These are phyloP conservation scores for Phytophthora ramorum DNA, from an alignment of 352 stramenopile species.

Conservation along the genomic window DNA sequence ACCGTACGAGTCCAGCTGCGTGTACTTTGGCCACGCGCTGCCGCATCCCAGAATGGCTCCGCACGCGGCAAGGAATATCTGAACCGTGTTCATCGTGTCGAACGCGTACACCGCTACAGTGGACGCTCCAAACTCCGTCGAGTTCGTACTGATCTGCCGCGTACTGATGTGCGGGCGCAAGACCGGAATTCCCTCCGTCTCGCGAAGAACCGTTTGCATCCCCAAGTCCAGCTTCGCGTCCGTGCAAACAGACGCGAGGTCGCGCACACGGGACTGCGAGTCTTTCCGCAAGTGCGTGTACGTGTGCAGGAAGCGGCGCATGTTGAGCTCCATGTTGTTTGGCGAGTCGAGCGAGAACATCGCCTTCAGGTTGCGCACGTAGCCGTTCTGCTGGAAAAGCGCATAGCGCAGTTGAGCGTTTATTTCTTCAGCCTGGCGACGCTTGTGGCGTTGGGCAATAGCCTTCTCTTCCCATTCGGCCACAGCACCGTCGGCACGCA, in stretches of 20 bases:
- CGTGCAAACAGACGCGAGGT: constrained; percentile 34
- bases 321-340: constrained; percentile 35
- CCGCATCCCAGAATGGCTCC: constrained; percentile 35
- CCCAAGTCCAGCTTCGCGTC: constrained; percentile 41
- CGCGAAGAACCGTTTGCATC: constrained; percentile 39
- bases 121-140: constrained; percentile 40
- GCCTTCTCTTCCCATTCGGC: constrained; percentile 66
- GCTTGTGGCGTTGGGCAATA: constrained; percentile 65
- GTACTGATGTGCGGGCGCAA: constrained; percentile 35
- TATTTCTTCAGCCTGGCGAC: constrained; percentile 57
- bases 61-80: constrained; percentile 44
- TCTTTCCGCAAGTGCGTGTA: constrained; percentile 43
- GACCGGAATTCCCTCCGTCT: constrained; percentile 38
- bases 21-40: constrained; percentile 38
- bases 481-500: constrained; percentile 51
- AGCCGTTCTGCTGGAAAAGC: constrained; percentile 60
- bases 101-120: constrained; percentile 44
- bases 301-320: constrained; percentile 39
- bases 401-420: constrained; percentile 60
- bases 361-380: constrained; percentile 45
- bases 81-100: constrained; percentile 45
- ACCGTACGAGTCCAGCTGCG: constrained; percentile 34
- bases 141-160: constrained; percentile 29
- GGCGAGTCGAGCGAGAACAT: constrained; percentile 35
- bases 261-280: constrained; percentile 31